Evolutionary conservation across 441 rosid species (phyloP).

Genomic region (Aleurites moluccanus): DNA sequence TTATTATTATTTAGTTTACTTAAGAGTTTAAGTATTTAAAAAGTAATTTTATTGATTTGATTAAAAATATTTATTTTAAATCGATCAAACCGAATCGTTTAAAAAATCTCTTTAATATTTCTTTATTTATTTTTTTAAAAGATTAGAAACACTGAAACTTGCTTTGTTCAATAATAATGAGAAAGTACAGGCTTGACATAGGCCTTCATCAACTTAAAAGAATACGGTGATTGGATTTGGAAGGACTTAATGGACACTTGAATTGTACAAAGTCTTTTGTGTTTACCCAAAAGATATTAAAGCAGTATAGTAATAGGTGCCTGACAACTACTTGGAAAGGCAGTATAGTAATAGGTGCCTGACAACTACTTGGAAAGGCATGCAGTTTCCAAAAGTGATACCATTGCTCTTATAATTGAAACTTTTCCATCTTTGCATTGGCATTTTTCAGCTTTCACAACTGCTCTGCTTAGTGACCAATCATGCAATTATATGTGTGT

Average conservation of each 20-base stretch:
- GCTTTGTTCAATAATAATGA: no score
- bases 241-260: background rate
- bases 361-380: slow-evolving; percentile 3
- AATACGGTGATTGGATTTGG: slow-evolving; percentile 6
- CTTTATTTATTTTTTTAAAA: no score
- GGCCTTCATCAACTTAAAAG: no score
- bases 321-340: background rate
- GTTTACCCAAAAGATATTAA: background rate
- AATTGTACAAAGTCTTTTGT: background rate
- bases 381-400: slow-evolving; percentile 6
- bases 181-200: no score
- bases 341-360: background rate
- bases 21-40: no score
- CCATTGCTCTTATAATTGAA: background rate
- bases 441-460: slow-evolving; percentile 2
- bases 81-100: no score
- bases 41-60: no score
- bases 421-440: background rate
- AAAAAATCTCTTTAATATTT: no score
- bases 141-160: no score
- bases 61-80: no score
- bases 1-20: no score
- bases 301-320: background rate
- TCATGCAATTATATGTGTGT: background rate
- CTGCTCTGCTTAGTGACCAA: background rate